Conservation (phyloP, 495 filamentous ascomycete species). For the Corynascus novoguineensis region DNA sequence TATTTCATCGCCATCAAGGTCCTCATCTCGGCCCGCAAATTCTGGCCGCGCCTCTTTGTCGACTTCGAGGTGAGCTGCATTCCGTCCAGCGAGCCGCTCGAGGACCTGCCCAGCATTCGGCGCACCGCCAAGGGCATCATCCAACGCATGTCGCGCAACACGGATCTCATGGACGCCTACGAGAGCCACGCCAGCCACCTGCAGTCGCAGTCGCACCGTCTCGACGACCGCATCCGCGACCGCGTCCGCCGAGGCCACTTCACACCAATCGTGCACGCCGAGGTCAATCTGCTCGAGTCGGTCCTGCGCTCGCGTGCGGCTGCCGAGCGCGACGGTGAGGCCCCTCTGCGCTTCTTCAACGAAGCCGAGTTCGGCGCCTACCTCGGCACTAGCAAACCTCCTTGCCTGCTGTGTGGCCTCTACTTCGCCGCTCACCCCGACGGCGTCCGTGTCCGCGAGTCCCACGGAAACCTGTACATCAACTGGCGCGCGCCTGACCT, state of each 20-base stretch:
- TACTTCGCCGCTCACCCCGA: constrained; percentile 29
- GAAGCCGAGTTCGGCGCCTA: constrained; percentile 26
- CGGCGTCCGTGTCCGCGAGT: constrained; percentile 21
- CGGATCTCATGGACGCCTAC: background rate
- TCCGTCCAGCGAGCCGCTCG: constrained; percentile 10
- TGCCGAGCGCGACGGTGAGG: constrained; percentile 3
- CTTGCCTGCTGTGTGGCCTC: constrained; percentile 32
- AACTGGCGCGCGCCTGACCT: constrained; percentile 33
- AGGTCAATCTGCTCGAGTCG: constrained; percentile 29
- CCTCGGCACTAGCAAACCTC: constrained; percentile 39
- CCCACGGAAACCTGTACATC: constrained; percentile 33
- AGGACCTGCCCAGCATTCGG: background rate
- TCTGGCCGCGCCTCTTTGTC: constrained; percentile 20
- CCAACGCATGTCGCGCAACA: constrained; percentile 1
- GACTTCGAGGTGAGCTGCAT: constrained; percentile 16
- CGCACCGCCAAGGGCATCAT: constrained; percentile 14
- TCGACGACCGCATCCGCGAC: background rate
- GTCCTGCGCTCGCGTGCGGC: constrained; percentile 22
- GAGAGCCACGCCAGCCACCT: background rate
- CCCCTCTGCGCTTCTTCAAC: constrained; percentile 24
- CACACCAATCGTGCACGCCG: constrained; percentile 31
- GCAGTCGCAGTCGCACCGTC: background rate
- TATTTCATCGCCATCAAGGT: constrained; percentile 18
- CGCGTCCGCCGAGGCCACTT: background rate
- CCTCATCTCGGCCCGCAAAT: constrained; percentile 9